Percentiles rank a stretch among this genome's conserved stretches.
Conservation (phyloP, 2,329 filamentous ascomycete genomes). For the Remersonia thermophila region DNA sequence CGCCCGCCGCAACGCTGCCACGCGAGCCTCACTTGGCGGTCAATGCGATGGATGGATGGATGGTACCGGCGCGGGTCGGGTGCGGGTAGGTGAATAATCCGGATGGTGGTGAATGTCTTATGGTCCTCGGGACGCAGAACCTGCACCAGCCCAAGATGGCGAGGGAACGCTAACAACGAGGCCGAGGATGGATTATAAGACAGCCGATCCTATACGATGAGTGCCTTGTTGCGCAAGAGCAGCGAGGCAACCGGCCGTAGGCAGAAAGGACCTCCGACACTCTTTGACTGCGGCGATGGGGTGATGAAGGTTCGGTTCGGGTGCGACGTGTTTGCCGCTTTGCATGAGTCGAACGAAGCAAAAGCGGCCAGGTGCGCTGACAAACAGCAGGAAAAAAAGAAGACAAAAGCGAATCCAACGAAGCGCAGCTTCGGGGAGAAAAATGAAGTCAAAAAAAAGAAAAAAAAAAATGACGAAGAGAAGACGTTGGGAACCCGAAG, state of each 20-base stretch:
- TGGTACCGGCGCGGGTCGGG: background rate
- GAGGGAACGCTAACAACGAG: too few relatives aligned
- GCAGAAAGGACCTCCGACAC: background rate
- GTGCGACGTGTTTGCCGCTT: too few relatives aligned
- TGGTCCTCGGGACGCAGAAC: background rate
- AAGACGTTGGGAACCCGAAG: too few relatives aligned
- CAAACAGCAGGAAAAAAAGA: slow-evolving; percentile 2
- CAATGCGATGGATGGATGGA: slow-evolving; percentile 10
- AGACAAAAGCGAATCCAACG: slow-evolving; percentile 10
- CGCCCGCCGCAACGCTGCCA: too few relatives aligned
- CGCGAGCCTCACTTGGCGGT: background rate
- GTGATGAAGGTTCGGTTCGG: too few relatives aligned
- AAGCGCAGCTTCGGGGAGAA: slow-evolving; percentile 15
- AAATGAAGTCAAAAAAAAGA: background rate
- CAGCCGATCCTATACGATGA: too few relatives aligned
- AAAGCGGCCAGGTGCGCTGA: slow-evolving; percentile 8
- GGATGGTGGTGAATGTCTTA: background rate
- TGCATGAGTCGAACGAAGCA: slow-evolving; percentile 1
- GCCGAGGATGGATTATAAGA: too few relatives aligned
- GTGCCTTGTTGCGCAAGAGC: slow-evolving; percentile 1
- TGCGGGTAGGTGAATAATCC: background rate
- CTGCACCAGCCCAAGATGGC: too few relatives aligned
- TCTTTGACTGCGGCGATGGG: slow-evolving; percentile 4
- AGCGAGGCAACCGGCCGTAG: slow-evolving; percentile 2
- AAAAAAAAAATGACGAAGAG: background rate